phyloP scores from a whole-genome alignment of 257 asterid species.

The Fraxinus pennsylvanica region DNA sequence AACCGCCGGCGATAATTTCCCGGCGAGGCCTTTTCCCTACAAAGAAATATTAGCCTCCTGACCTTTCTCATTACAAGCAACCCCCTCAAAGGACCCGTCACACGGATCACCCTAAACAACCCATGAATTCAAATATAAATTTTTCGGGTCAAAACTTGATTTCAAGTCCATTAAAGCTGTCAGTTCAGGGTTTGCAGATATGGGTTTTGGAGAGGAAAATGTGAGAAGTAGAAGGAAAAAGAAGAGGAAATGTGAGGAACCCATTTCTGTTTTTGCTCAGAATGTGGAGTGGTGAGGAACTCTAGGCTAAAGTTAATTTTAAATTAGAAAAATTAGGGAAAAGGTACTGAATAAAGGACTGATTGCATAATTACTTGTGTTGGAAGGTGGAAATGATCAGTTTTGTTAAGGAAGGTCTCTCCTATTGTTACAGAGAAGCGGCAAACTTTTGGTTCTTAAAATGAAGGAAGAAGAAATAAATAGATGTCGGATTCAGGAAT shows the following conservation, averaged over 20 bases:
- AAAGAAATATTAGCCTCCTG: constrained; percentile 78
- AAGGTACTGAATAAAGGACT: no score
- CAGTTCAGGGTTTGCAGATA: constrained; percentile 46
- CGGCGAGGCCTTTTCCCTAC: constrained; percentile 88
- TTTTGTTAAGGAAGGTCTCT: neutral
- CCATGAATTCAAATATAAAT: constrained; percentile 65
- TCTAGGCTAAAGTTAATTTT: neutral
- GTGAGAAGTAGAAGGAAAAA: constrained; percentile 37
- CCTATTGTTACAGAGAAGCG: neutral
- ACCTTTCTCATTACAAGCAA: constrained; percentile 72
- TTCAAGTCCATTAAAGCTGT: constrained; percentile 61
- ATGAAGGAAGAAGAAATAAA: constrained; percentile 78
- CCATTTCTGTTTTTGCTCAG: constrained; percentile 43
- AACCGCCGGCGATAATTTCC: constrained; percentile 71
- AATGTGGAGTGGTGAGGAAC: constrained; percentile 1
- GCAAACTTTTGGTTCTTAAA: neutral
- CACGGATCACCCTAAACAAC: constrained; percentile 66
- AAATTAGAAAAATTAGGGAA: no score
- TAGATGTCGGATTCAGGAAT: constrained; percentile 88
- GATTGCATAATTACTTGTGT: neutral
- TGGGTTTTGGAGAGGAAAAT: constrained; percentile 32
- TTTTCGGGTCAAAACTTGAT: constrained; percentile 76
- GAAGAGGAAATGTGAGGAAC: constrained; percentile 26
- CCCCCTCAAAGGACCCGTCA: constrained; percentile 73
- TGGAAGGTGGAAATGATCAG: neutral